Evolutionary conservation across 768 basidiomycete genomes (phyloP).

Genomic region (Polyporus arcularius): DNA sequence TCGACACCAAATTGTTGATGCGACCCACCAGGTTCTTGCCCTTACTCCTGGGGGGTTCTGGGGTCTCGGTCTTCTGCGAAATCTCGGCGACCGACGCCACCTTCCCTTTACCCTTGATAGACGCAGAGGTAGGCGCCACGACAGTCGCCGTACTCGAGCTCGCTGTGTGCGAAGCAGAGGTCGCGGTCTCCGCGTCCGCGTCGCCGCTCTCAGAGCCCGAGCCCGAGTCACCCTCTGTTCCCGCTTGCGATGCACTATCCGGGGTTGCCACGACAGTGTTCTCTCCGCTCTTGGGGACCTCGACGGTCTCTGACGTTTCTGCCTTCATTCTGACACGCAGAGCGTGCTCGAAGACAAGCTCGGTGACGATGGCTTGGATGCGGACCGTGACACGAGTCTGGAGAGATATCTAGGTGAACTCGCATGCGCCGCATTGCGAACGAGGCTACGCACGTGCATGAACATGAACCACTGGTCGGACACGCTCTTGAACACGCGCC

Average conservation of each 20-base stretch:
- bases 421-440: neutral
- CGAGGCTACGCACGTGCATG: constrained; percentile 27
- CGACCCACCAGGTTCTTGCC: constrained; percentile 63
- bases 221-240: neutral
- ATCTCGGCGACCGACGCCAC: neutral
- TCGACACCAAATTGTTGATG: constrained; percentile 77
- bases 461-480: constrained; percentile 44
- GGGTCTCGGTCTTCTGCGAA: neutral
- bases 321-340: constrained; percentile 66
- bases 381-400: constrained; percentile 49
- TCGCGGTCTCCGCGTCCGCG: constrained; percentile 13
- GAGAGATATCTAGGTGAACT: neutral
- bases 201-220: neutral
- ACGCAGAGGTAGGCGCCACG: neutral
- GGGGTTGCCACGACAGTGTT: constrained; percentile 21
- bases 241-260: constrained; percentile 15
- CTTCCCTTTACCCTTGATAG: constrained; percentile 4
- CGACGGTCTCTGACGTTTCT: constrained; percentile 25
- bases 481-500: constrained; percentile 36
- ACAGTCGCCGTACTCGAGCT: constrained; percentile 7
- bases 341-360: constrained; percentile 56
- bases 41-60: constrained; percentile 2
- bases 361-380: constrained; percentile 51
- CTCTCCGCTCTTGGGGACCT: constrained; percentile 13
- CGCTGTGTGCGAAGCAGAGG: neutral